These are phyloP conservation scores for Irpex sp. DNA, from an alignment of 1,284 basidiomycete species.

Conservation along the genomic window DNA sequence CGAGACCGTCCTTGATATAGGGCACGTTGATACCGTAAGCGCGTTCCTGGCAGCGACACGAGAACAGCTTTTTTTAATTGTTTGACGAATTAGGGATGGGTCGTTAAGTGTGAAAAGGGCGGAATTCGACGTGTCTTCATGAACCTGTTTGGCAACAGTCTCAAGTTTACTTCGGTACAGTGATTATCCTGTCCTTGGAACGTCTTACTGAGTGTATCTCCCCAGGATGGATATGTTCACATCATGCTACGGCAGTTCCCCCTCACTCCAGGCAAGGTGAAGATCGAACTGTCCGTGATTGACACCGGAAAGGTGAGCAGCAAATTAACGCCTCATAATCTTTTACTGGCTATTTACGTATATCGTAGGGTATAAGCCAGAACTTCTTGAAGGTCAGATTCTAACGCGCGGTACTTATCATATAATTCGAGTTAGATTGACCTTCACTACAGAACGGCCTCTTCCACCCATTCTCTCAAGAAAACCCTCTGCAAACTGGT, in stretches of 20 bases:
- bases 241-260: conserved; percentile 79
- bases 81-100: conserved; percentile 67
- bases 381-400: conserved; percentile 68
- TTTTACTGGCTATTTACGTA: not conserved
- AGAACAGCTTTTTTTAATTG: no score
- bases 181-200: not conserved
- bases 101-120: conserved; percentile 86
- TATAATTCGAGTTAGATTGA: not conserved
- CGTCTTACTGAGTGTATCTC: not conserved
- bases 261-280: conserved; percentile 51
- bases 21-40: conserved; percentile 60
- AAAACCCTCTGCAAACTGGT: conserved; percentile 87
- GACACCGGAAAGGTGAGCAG: conserved; percentile 82
- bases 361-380: conserved; percentile 73
- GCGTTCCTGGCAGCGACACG: not conserved
- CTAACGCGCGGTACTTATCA: no score
- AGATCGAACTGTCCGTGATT: conserved; percentile 81
- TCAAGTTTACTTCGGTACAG: conserved; percentile 84
- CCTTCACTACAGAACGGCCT: conserved; percentile 70
- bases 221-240: conserved; percentile 82
- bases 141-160: conserved; percentile 94
- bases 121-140: conserved; percentile 91
- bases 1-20: conserved; percentile 89
- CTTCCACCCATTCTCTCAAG: conserved; percentile 96
- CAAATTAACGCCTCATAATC: not conserved